phyloP scores from a whole-genome alignment of 306 rosid species.

The Fagus sylvatica region DNA sequence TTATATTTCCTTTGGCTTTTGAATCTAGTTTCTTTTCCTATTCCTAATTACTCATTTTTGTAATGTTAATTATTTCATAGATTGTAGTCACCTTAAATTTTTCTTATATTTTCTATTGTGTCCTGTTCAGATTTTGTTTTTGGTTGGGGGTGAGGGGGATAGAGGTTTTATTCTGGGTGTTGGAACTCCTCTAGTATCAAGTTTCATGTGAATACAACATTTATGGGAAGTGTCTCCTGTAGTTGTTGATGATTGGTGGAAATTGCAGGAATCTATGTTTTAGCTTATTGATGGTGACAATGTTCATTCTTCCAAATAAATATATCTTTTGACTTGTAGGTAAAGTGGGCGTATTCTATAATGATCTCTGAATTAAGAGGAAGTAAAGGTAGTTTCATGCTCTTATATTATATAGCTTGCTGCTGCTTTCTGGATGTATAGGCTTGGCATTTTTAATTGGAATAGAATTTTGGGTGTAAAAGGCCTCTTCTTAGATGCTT shows the following conservation, averaged over 20 bases:
- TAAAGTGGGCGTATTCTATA: slow-evolving; percentile 95
- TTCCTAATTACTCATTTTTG: not conserved
- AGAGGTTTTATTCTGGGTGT: not conserved
- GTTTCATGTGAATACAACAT: slow-evolving; percentile 17
- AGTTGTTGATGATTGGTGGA: slow-evolving; percentile 39
- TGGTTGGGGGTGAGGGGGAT: not conserved
- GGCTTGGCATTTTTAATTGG: slow-evolving; percentile 43
- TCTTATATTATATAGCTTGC: slow-evolving; percentile 70
- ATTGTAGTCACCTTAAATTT: not conserved
- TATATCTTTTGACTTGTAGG: slow-evolving; percentile 99
- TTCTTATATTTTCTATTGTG: not conserved
- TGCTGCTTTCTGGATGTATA: slow-evolving; percentile 49
- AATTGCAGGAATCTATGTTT: slow-evolving; percentile 51
- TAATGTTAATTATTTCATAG: not conserved
- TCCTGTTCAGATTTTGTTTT: not conserved
- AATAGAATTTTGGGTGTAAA: slow-evolving; percentile 19
- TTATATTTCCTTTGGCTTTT: not conserved
- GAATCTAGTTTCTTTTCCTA: not conserved
- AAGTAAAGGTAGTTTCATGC: slow-evolving; percentile 98
- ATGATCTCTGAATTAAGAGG: slow-evolving; percentile 99
- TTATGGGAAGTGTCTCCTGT: slow-evolving; percentile 23
- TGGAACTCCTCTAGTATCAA: slow-evolving; percentile 4
- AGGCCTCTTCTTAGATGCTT: slow-evolving; percentile 10
- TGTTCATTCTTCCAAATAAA: slow-evolving; percentile 98
- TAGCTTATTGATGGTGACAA: slow-evolving; percentile 72